Percentiles rank a stretch among this genome's conserved stretches.
These are phyloP conservation scores for Skeletonema potamos DNA, from an alignment of 108 stramenopile species.

Conservation along the genomic window DNA sequence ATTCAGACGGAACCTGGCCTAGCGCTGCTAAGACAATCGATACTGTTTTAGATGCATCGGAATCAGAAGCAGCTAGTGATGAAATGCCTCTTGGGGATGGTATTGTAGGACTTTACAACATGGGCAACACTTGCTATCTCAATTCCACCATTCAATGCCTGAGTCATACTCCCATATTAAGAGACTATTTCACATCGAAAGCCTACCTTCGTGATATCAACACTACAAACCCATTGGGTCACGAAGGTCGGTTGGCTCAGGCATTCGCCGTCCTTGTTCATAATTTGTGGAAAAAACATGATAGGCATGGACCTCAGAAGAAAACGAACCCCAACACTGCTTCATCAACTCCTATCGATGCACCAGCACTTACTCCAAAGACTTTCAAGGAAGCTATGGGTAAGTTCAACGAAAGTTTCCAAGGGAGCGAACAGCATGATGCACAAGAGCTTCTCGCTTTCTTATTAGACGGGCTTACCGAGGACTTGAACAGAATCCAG, in stretches of 20 bases:
- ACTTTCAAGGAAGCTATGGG: constrained; percentile 92
- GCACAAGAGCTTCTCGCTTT: constrained; percentile 94
- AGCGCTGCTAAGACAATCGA: constrained; percentile 44
- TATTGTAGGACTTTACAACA: constrained; percentile 84
- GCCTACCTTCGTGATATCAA: constrained; percentile 92
- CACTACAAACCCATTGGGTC: constrained; percentile 91
- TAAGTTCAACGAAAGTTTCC: constrained; percentile 90
- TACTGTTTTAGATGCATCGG: constrained; percentile 10
- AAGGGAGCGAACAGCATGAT: constrained; percentile 98
- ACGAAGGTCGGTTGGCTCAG: constrained; percentile 92
- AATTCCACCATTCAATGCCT: constrained; percentile 95
- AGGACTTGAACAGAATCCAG: constrained; percentile 95
- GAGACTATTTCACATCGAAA: constrained; percentile 92
- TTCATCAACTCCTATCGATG: constrained; percentile 70
- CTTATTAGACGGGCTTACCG: constrained; percentile 89
- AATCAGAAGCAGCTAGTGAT: constrained; percentile 4
- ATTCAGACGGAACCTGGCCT: constrained; percentile 78
- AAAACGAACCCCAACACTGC: constrained; percentile 45
- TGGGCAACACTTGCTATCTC: constrained; percentile 97
- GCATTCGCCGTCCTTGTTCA: constrained; percentile 89
- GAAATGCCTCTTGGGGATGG: constrained; percentile 71
- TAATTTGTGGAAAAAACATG: constrained; percentile 81
- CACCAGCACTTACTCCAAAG: constrained; percentile 84
- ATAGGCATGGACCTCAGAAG: constrained; percentile 40
- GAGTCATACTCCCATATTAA: constrained; percentile 90